A percentile compares a stretch with the other conserved stretches of the same genome.
Conservation (phyloP, 2,329 filamentous ascomycete genomes). For the Trichoderma breve region DNA sequence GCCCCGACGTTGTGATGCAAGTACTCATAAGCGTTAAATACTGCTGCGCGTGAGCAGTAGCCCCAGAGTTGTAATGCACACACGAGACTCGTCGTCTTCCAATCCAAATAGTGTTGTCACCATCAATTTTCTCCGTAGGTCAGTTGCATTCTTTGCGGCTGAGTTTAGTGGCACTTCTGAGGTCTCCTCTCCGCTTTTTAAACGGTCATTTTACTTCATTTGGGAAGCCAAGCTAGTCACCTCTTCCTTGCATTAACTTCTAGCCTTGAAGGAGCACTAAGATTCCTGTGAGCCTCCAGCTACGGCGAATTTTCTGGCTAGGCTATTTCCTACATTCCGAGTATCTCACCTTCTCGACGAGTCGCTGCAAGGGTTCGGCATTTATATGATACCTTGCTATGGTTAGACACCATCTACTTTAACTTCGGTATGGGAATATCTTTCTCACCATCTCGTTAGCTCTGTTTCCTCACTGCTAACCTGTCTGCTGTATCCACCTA, state of each 20-base stretch:
- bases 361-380: background rate
- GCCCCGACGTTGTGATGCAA: background rate
- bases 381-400: background rate
- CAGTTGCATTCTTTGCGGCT: background rate
- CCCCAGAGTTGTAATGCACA: background rate
- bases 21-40: background rate
- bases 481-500: background rate
- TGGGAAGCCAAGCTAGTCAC: background rate
- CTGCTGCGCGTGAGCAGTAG: background rate
- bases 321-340: background rate
- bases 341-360: background rate
- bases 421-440: too few species aligned
- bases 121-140: background rate
- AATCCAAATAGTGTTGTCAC: background rate
- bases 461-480: background rate
- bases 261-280: background rate
- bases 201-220: background rate
- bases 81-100: background rate
- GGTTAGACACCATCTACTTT: background rate
- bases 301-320: background rate
- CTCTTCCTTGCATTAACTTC: background rate
- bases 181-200: background rate
- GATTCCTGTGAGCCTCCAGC: background rate
- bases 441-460: background rate
- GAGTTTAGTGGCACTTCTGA: background rate